Evolutionary conservation across 495 filamentous ascomycete species (phyloP).

Genomic region (Elasticomyces elasticus): DNA sequence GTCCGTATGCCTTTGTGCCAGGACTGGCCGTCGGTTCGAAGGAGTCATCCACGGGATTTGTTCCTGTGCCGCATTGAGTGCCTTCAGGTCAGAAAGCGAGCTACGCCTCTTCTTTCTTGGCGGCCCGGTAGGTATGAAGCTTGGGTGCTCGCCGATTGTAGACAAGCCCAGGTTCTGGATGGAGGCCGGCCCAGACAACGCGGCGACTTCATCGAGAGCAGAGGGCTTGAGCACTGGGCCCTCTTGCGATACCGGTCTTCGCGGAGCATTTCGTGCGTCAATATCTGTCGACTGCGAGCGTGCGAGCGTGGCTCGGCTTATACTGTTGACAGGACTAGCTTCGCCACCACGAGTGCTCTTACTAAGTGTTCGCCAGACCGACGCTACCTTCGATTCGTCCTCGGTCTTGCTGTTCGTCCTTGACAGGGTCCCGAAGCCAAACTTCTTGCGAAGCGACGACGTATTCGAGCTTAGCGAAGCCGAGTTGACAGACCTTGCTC

Average conservation of each 20-base stretch:
- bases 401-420: conserved; percentile 69
- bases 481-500: conserved; percentile 39
- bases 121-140: conserved; percentile 30
- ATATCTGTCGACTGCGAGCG: conserved; percentile 78
- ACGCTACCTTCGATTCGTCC: conserved; percentile 57
- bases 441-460: conserved; percentile 73
- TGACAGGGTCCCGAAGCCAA: conserved; percentile 64
- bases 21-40: conserved; percentile 7
- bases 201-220: conserved; percentile 26
- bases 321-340: conserved; percentile 39
- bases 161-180: conserved; percentile 27
- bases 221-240: conserved; percentile 50
- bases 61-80: conserved; percentile 27
- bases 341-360: conserved; percentile 58
- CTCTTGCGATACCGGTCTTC: conserved; percentile 38
- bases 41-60: conserved; percentile 27
- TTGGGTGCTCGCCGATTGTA: conserved; percentile 36
- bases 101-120: conserved; percentile 75
- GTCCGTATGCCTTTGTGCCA: conserved; percentile 6
- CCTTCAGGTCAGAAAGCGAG: conserved; percentile 80
- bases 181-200: conserved; percentile 1
- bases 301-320: conserved; percentile 54
- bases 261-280: conserved; percentile 40
- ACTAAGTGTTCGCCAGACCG: conserved; percentile 80
- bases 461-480: conserved; percentile 61